Conservation (phyloP, 2,329 filamentous ascomycete species). For the Trichoderma brevicompactum region DNA sequence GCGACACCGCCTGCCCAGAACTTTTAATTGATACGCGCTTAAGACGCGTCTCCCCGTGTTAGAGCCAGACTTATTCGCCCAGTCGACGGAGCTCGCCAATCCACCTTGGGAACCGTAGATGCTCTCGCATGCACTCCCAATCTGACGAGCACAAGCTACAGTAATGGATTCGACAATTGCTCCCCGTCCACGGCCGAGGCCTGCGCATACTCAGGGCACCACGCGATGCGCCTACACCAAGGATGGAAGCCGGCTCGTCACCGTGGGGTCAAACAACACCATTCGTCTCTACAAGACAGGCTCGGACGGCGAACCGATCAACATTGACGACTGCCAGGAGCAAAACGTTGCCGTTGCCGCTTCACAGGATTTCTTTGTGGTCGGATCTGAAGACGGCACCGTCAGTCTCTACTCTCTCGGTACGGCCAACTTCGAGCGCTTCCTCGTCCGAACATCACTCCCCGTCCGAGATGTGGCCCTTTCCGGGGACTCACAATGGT, state of each 20-base stretch:
- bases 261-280: slow-evolving; percentile 90
- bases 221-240: slow-evolving; percentile 91
- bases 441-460: slow-evolving; percentile 81
- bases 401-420: slow-evolving; percentile 89
- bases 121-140: background rate
- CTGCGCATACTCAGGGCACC: slow-evolving; percentile 80
- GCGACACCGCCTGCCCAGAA: slow-evolving; percentile 35
- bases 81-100: background rate
- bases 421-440: slow-evolving; percentile 74
- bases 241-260: slow-evolving; percentile 83
- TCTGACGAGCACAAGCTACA: background rate
- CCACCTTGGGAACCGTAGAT: background rate
- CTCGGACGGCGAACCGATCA: slow-evolving; percentile 88
- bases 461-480: slow-evolving; percentile 86
- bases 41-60: slow-evolving; percentile 44
- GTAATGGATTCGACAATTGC: slow-evolving; percentile 43
- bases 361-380: slow-evolving; percentile 79
- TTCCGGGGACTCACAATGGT: slow-evolving; percentile 81
- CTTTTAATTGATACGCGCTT: slow-evolving; percentile 44
- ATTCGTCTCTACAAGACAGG: slow-evolving; percentile 92
- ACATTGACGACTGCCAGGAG: slow-evolving; percentile 89
- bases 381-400: slow-evolving; percentile 93
- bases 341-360: slow-evolving; percentile 81
- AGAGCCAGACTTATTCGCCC: background rate
- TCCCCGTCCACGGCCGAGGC: slow-evolving; percentile 62